A percentile compares a stretch with the other conserved stretches of the same genome.
phyloP scores from a whole-genome alignment of 768 basidiomycete species.

The Suillus variegatus region DNA sequence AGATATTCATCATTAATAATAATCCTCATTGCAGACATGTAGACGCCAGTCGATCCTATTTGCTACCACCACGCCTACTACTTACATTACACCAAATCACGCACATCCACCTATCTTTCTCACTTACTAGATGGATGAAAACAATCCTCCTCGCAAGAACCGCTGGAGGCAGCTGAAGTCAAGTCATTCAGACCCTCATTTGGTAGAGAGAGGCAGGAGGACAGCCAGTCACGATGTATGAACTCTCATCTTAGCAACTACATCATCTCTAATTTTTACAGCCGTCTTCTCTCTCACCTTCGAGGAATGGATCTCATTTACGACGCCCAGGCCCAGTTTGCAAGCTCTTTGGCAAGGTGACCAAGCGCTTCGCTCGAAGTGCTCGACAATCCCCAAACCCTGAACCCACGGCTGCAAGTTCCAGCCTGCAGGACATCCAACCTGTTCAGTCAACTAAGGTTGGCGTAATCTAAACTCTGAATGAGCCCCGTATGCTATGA shows the following conservation, averaged over 20 bases:
- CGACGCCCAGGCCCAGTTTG: too few species aligned
- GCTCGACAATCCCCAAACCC: background rate
- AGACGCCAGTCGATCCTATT: too few species aligned
- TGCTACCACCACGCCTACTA: too few species aligned
- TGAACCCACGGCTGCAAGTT: background rate
- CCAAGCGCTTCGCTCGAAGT: background rate
- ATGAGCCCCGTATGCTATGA: background rate
- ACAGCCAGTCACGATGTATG: background rate
- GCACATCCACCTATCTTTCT: background rate
- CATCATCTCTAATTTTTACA: background rate
- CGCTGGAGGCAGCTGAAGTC: background rate
- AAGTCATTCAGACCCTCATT: background rate
- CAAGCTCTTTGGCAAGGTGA: background rate
- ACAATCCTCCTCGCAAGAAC: background rate
- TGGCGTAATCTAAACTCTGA: background rate
- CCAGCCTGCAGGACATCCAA: too few species aligned
- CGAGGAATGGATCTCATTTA: background rate
- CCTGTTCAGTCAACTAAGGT: background rate
- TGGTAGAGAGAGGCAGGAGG: background rate
- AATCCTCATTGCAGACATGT: too few species aligned
- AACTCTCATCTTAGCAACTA: background rate
- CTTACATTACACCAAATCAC: background rate
- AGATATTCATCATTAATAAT: too few species aligned
- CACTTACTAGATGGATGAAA: background rate
- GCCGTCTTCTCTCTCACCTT: background rate